Evolutionary conservation across 179 eudicot species (phyloP), one percentile per base, ranked within the genome.

Genomic region (Carnegiea gigantea): DNA sequence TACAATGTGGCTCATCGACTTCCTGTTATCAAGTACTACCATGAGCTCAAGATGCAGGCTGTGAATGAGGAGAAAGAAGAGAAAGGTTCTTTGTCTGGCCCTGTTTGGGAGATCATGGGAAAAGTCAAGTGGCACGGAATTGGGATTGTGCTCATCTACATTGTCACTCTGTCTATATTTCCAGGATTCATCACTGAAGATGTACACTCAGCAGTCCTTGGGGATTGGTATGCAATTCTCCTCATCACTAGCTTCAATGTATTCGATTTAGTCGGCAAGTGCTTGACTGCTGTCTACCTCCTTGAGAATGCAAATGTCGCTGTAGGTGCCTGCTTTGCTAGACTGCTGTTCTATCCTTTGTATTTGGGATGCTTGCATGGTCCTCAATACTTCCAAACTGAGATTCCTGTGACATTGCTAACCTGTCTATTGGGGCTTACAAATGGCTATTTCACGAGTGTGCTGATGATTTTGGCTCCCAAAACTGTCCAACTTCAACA

Each of bases 101-200:
- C 91, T 12, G 73, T 95, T 77, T 88, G 88, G 89, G 91, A 93
- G 26, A 82, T 95, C 57, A 87, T 92, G 23, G 92, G 94, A 57
- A 86, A 86, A 74, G 82, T 95, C 53, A 93, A 95, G 82, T 95
- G 96, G 96, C 89, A 87, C 30, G 93, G 97, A 3, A 79, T 82
- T 36, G 97, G 92, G 4, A 81, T 89, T 64, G 43, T 83, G 76
- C 57, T 90, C 80, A 84, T 93, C 30, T 95, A 95, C 71, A 83
- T 92, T 14, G 95, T 95, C 33, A 95, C 98, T 0, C 84, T 92
- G 81, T 82, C 92, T n/a, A 93, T 95, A 75, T 95, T 93, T 73
- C 98, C 98, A 0, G 98, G 98, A 28, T 95, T 88, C 81, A 89
- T 95, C 38, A 93, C 98, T 1, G 98, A 95, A 81, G 98, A 95